Percentiles rank a stretch among this genome's conserved stretches.
Evolutionary conservation across 345 rosid genomes (phyloP).

Genomic region (Eucalyptus cloeziana): DNA sequence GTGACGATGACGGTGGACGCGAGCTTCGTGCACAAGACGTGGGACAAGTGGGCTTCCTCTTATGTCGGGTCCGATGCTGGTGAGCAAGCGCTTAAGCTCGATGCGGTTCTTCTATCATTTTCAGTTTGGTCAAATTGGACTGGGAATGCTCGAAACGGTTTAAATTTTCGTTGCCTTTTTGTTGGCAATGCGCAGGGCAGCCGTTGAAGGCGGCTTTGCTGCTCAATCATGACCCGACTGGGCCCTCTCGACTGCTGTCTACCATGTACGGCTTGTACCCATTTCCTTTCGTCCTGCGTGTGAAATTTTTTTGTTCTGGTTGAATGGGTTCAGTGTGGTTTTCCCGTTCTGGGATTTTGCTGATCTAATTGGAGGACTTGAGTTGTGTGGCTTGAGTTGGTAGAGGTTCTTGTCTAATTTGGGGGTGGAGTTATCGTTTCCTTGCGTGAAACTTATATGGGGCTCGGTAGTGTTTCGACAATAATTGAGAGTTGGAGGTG

Average conservation of each 20-base stretch:
- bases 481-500: neutral
- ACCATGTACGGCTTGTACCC: slow-evolving; percentile 35
- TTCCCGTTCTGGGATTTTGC: neutral
- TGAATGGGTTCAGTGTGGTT: neutral
- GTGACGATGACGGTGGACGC: slow-evolving; percentile 43
- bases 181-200: slow-evolving; percentile 21
- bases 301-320: neutral
- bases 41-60: slow-evolving; percentile 71
- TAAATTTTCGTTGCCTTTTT: neutral
- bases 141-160: neutral
- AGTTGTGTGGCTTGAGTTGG: neutral
- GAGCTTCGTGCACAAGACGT: slow-evolving; percentile 37
- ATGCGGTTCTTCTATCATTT: neutral
- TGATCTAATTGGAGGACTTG: neutral
- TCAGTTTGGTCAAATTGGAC: neutral
- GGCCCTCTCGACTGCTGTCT: slow-evolving; percentile 72
- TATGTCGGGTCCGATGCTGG: slow-evolving; percentile 45
- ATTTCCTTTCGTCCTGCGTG: neutral
- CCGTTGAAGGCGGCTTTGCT: slow-evolving; percentile 73
- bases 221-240: slow-evolving; percentile 62
- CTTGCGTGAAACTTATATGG: neutral
- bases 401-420: neutral
- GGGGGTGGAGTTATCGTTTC: neutral
- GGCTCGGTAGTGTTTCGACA: neutral
- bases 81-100: neutral